A percentile compares a stretch with the other conserved stretches of the same genome.
phyloP scores from a whole-genome alignment of 345 rosid species.

The Eucalyptus albens region DNA sequence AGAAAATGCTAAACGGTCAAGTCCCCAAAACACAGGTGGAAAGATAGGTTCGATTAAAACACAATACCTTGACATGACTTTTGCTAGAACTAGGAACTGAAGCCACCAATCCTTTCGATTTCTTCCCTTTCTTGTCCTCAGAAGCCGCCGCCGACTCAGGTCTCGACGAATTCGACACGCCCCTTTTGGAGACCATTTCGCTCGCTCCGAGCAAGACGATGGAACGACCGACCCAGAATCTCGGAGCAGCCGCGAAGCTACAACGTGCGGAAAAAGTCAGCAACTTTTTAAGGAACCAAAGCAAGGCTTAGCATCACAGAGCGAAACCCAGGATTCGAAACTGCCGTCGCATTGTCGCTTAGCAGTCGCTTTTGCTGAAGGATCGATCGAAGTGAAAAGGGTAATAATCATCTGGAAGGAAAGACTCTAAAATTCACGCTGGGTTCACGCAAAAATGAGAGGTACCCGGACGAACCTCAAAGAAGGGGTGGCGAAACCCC shows the following conservation, averaged over 20 bases:
- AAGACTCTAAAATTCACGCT: neutral
- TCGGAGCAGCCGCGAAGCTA: conserved; percentile 29
- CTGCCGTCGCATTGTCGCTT: neutral
- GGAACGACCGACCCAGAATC: conserved; percentile 15
- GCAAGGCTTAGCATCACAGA: neutral
- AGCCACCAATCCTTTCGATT: conserved; percentile 6
- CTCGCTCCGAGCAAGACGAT: conserved; percentile 9
- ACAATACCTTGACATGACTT: conserved; percentile 8
- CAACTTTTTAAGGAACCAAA: neutral
- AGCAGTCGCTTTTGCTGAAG: neutral
- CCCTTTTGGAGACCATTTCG: conserved; percentile 22
- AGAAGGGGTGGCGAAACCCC: conserved; percentile 2
- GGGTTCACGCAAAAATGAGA: neutral
- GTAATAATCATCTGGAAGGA: neutral
- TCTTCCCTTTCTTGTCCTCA: conserved; percentile 20
- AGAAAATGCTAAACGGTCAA: neutral
- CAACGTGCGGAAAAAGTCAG: conserved; percentile 4
- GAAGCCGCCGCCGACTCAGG: conserved; percentile 4
- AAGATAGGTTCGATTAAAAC: neutral
- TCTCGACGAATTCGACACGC: conserved; percentile 11
- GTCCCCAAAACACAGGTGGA: neutral
- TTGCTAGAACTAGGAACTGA: neutral
- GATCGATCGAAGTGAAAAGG: neutral
- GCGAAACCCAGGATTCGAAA: neutral
- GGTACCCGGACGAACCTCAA: neutral